Percentiles rank a stretch among this genome's conserved stretches.
phyloP scores from a whole-genome alignment of 441 rosid genomes.

The Francoa sonchifolia region DNA sequence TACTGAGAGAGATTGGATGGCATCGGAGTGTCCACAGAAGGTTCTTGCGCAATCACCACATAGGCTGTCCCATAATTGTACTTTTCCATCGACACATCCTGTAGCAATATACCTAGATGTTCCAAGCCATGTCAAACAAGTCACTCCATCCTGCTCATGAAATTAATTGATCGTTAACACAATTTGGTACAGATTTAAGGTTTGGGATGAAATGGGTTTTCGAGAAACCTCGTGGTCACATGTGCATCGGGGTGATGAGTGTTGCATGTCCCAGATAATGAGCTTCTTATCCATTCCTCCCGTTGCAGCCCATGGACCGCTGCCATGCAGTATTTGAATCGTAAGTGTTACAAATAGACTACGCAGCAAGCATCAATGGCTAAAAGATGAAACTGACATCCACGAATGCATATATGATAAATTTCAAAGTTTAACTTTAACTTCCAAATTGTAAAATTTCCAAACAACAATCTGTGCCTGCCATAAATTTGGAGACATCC shows the following conservation, averaged over 20 bases:
- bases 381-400: neutral
- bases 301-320: constrained; percentile 66
- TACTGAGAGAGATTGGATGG: constrained; percentile 40
- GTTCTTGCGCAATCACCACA: constrained; percentile 52
- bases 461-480: too few species aligned
- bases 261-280: constrained; percentile 70
- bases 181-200: neutral
- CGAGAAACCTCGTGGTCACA: constrained; percentile 60
- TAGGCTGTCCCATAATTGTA: constrained; percentile 67
- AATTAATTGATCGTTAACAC: neutral
- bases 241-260: constrained; percentile 50
- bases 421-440: too few species aligned
- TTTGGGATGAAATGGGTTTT: neutral
- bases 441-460: too few species aligned
- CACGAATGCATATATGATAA: too few species aligned
- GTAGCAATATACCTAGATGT: constrained; percentile 49
- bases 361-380: neutral
- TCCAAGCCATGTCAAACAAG: constrained; percentile 68
- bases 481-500: too few species aligned
- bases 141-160: constrained; percentile 52
- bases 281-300: constrained; percentile 83
- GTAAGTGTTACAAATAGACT: too few species aligned
- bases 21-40: constrained; percentile 48
- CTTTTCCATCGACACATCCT: constrained; percentile 61
- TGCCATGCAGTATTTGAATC: constrained; percentile 11